Conservation (phyloP, 768 basidiomycete species). For the Collybiopsis confluens region DNA sequence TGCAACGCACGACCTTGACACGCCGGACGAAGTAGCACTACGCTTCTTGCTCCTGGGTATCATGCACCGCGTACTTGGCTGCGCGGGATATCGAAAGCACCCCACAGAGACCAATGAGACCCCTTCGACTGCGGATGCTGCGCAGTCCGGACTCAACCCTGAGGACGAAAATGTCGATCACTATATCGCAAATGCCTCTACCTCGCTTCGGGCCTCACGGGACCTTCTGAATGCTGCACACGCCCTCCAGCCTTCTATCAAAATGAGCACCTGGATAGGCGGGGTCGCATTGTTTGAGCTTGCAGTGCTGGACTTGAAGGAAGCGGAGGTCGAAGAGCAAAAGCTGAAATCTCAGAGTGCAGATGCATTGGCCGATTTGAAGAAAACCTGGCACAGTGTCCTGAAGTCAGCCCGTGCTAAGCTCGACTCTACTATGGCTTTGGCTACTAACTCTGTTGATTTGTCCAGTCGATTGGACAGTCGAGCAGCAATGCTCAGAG, state of each 20-base stretch:
- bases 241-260: conserved; percentile 31
- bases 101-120: no score
- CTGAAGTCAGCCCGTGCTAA: conserved; percentile 44
- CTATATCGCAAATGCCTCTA: not conserved
- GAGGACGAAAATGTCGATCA: not conserved
- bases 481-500: conserved; percentile 61
- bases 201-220: conserved; percentile 29
- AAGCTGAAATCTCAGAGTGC: not conserved
- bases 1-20: conserved; percentile 47
- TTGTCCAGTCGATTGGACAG: conserved; percentile 66
- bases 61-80: conserved; percentile 48
- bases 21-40: conserved; percentile 65
- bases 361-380: conserved; percentile 2
- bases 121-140: not conserved
- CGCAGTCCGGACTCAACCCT: not conserved
- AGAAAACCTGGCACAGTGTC: conserved; percentile 45
- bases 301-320: conserved; percentile 66
- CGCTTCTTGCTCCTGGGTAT: conserved; percentile 69
- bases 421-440: conserved; percentile 47
- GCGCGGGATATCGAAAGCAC: conserved; percentile 27
- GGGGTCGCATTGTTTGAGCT: conserved; percentile 68
- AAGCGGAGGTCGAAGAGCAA: conserved; percentile 34
- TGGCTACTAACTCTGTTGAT: conserved; percentile 54
- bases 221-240: conserved; percentile 35
- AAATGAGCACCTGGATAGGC: conserved; percentile 64